Conservation (phyloP, 2,329 filamentous ascomycete species). For the Fusarium udum region DNA sequence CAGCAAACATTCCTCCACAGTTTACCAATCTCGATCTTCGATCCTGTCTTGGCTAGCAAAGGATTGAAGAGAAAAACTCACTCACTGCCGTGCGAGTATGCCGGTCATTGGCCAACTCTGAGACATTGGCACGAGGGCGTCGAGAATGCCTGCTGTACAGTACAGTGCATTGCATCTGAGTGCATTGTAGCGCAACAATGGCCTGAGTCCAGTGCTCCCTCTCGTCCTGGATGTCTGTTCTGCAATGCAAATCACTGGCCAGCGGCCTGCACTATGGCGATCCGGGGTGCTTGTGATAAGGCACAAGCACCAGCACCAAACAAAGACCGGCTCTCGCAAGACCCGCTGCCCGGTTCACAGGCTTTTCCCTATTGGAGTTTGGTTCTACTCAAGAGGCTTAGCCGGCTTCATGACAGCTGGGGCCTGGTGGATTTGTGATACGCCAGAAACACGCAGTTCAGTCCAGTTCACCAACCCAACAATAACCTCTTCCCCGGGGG, state of each 20-base stretch:
- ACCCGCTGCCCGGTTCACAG: slow-evolving; percentile 21
- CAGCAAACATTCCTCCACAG: slow-evolving; percentile 31
- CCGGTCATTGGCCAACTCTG: slow-evolving; percentile 11
- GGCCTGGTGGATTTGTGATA: slow-evolving; percentile 28
- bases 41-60: slow-evolving; percentile 30
- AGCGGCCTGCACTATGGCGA: slow-evolving; percentile 37
- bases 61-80: slow-evolving; percentile 11
- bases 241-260: slow-evolving; percentile 2
- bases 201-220: slow-evolving; percentile 1
- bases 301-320: slow-evolving; percentile 20
- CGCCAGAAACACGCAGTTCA: slow-evolving; percentile 16
- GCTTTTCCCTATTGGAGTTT: slow-evolving; percentile 27
- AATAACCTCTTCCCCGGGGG: slow-evolving; percentile 11
- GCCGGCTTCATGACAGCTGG: slow-evolving; percentile 40
- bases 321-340: slow-evolving; percentile 19
- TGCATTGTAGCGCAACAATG: slow-evolving; percentile 3
- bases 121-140: slow-evolving; percentile 26
- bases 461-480: slow-evolving; percentile 15
- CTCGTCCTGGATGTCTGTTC: not conserved
- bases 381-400: slow-evolving; percentile 25
- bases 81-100: slow-evolving; percentile 27
- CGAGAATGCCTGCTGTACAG: not conserved
- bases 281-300: slow-evolving; percentile 40
- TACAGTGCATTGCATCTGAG: not conserved
- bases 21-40: slow-evolving; percentile 32